Base-by-base conservation (phyloP, 2,329 filamentous ascomycete genomes). In the Ascochyta viciae-villosae region DNA sequence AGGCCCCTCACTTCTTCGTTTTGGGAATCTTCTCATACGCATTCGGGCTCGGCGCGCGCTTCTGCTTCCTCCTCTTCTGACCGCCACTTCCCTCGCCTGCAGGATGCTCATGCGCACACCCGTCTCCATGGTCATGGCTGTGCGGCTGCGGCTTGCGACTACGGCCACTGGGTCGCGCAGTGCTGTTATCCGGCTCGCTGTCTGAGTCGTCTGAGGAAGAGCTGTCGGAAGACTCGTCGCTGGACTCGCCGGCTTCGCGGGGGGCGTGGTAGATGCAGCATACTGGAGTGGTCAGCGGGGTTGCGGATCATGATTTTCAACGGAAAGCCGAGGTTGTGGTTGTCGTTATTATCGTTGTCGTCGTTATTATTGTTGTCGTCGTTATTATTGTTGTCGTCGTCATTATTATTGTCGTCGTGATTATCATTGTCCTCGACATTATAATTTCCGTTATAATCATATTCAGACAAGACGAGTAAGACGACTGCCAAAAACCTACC, bases 211-310 rank as follows among this genome's bases (percentile, higher is more conserved):
- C 27, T 31, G 12, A 5, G 4, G 29, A 31, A 6, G 55, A 58
- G 31, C 44, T 50, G 0, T 81, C 85, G 46, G 80, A 80, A 54
- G 89, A 86, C 57, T 89, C 87, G 63, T 87, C 86, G 63, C 89
- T 92, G 29, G 90, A 95, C 75, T 98, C 94, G 73, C 90, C 74
- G 13, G 71, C 70, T 33, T 68, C 72, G 64, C 89, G 90, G 6
- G 92, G 88, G 58, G 90, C 90, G 79, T 97, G 94, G 79, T 97
- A 99, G 76, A 99, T 99, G 76, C 95, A 99, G 83, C 95, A 99
- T n/a, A 98, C 95, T 96, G 46, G 8, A 12, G 2, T 8, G 4
- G 24, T 19, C 24, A 26, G 40, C 40, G 5, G 40, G 22, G 24
- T 42, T 26, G 2, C n/a, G 19, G 19, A 19, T 19, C 19, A 19